Percentiles rank a stretch among this genome's conserved stretches.
phyloP scores from a whole-genome alignment of 768 basidiomycete genomes.

The Boletus bicolor region DNA sequence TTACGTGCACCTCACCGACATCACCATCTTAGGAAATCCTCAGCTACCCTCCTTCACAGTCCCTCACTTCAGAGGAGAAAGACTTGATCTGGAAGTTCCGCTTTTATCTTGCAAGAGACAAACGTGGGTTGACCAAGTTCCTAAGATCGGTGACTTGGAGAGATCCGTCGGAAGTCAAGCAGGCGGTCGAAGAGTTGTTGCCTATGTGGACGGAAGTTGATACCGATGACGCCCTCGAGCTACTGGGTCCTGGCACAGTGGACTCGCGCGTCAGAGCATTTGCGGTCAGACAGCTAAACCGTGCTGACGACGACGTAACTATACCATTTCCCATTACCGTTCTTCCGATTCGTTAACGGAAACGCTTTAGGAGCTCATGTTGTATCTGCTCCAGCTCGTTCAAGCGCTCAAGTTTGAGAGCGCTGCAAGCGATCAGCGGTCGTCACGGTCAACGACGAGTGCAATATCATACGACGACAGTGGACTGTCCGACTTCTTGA shows the following conservation, averaged over 20 bases:
- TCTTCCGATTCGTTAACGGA: background rate
- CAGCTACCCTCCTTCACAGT: conserved; percentile 85
- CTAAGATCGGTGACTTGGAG: conserved; percentile 97
- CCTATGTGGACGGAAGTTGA: conserved; percentile 98
- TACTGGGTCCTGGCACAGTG: conserved; percentile 85
- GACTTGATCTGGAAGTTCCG: conserved; percentile 98
- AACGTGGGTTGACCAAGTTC: conserved; percentile 94
- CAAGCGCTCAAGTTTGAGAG: conserved; percentile 98
- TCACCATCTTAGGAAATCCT: conserved; percentile 68
- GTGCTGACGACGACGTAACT: conserved; percentile 92
- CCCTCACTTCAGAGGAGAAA: conserved; percentile 87
- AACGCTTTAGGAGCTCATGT: conserved; percentile 68
- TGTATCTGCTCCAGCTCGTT: conserved; percentile 94
- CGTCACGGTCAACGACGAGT: conserved; percentile 66
- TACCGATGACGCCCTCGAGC: conserved; percentile 92
- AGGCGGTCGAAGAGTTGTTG: conserved; percentile 92
- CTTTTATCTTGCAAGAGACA: conserved; percentile 92
- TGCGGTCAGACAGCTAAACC: conserved; percentile 85
- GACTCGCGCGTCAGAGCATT: conserved; percentile 92
- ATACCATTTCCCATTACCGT: background rate
- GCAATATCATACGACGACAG: conserved; percentile 88
- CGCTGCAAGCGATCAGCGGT: conserved; percentile 69
- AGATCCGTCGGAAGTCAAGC: conserved; percentile 93
- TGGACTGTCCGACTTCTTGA: conserved; percentile 90
- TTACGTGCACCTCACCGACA: background rate